These are phyloP conservation scores for Datura wrightii DNA, from an alignment of 257 asterid genomes.

Conservation along the genomic window DNA sequence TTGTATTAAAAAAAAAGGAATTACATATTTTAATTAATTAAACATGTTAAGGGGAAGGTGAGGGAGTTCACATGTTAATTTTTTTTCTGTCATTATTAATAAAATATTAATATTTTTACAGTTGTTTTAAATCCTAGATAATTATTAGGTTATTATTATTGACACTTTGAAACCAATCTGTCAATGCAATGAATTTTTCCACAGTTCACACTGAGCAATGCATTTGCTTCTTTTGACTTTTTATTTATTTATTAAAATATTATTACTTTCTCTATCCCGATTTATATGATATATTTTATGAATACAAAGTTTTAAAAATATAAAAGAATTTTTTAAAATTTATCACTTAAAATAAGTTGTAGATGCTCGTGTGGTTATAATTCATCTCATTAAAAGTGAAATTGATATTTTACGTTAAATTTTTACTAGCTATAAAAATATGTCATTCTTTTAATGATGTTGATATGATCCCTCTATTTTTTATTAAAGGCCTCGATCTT, in stretches of 20 bases:
- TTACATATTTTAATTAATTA: neutral
- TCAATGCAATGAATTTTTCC: slow-evolving; percentile 43
- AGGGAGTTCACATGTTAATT: slow-evolving; percentile 42
- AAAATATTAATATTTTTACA: slow-evolving; percentile 35
- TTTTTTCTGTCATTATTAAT: slow-evolving; percentile 41
- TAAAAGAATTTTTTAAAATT: neutral
- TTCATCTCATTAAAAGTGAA: too few relatives aligned
- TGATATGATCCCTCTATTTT: too few relatives aligned
- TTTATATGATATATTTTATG: too few relatives aligned
- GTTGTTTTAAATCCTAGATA: slow-evolving; percentile 35
- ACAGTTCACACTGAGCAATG: slow-evolving; percentile 24
- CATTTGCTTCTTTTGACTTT: slow-evolving; percentile 25
- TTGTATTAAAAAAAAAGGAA: neutral
- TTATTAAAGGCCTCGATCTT: too few relatives aligned
- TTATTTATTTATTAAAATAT: neutral
- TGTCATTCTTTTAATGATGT: too few relatives aligned
- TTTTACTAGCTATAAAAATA: too few relatives aligned
- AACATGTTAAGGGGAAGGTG: slow-evolving; percentile 27
- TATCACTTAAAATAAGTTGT: too few relatives aligned
- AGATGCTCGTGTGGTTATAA: too few relatives aligned
- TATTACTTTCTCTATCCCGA: too few relatives aligned
- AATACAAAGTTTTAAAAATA: too few relatives aligned
- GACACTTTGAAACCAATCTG: slow-evolving; percentile 19
- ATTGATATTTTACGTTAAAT: too few relatives aligned
- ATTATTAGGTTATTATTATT: neutral